Base-by-base conservation (phyloP, 371 early-diverging fungal genomes). In the Lichtheimia corymbifera region DNA sequence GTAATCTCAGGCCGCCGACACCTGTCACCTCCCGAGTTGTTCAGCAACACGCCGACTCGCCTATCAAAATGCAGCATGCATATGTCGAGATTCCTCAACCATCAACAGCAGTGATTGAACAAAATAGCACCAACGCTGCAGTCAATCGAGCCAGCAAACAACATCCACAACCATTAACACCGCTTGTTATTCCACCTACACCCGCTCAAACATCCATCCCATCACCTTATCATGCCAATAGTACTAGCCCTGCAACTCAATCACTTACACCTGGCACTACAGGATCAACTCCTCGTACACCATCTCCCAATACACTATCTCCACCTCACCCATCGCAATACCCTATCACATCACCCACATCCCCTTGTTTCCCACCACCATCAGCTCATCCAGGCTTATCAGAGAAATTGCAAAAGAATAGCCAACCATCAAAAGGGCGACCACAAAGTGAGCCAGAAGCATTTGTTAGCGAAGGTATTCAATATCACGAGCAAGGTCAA, bases 401-500 rank as follows among this genome's bases (percentile, higher is more conserved):
- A 35, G 24, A 57, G 25, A 62, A 62, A 25, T 22, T 52, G 25
- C 35, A 44, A 27, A 61, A 61, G 9, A 58, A 62, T 9, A 40
- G 22, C 14, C 15, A 54, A 3, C 7, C 50, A n/a, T 17, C 50
- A 17, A 17, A 50, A 15, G 28, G 18, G 0, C 30, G 25, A 40
- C 42, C 50, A 7, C 27, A 45, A 51, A 47, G 44, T 5, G 64
- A 64, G 41, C 62, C 57, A 20, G 74, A 73, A 47, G 51, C 52
- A 17, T 61, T 70, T 30, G 68, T 73, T 2, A 53, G 59, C 20
- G 53, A 62, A 28, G 74, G 74, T 52, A 80, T 85, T 49, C 61
- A 68, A 17, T 86, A 79, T 64, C 92, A 92, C 63, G 92, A 92
- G 59, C 59, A 70, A 5, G 86, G 88, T 22, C 80, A 85, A 49